A percentile compares a stretch with the other conserved stretches of the same genome.
Evolutionary conservation across 2,329 filamentous ascomycete species (phyloP).

Genomic region (Alternaria panax): DNA sequence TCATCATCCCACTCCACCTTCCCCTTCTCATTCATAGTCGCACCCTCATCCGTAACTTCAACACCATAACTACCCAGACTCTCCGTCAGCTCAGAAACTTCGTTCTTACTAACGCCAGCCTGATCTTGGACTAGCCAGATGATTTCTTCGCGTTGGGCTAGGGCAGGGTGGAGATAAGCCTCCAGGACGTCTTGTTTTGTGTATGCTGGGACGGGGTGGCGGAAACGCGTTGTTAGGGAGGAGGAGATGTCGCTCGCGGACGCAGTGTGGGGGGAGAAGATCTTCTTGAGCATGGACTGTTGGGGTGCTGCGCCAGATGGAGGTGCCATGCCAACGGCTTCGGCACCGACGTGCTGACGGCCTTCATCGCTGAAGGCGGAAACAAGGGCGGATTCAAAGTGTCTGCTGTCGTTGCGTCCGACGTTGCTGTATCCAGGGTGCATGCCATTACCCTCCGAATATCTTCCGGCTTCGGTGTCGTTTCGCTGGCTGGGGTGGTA

Average conservation of each 20-base stretch:
- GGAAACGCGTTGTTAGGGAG: constrained; percentile 14
- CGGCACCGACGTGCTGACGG: background rate
- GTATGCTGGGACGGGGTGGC: constrained; percentile 16
- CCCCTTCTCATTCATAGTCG: constrained; percentile 55
- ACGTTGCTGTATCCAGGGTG: constrained; percentile 3
- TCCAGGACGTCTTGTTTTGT: constrained; percentile 20
- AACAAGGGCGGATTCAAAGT: constrained; percentile 4
- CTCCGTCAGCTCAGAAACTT: constrained; percentile 51
- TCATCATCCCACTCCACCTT: constrained; percentile 50
- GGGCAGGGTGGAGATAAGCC: constrained; percentile 24
- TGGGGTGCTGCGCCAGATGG: background rate
- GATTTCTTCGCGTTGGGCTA: constrained; percentile 15
- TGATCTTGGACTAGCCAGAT: constrained; percentile 41
- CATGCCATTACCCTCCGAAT: constrained; percentile 21
- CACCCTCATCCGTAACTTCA: constrained; percentile 54
- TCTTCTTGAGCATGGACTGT: constrained; percentile 8
- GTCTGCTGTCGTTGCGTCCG: background rate
- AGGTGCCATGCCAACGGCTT: constrained; percentile 7
- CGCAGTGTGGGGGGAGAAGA: constrained; percentile 14
- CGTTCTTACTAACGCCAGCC: constrained; percentile 52
- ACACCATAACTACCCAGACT: constrained; percentile 41
- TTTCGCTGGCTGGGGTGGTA: constrained; percentile 27
- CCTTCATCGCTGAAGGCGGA: constrained; percentile 4
- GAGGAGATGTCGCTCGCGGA: constrained; percentile 19
- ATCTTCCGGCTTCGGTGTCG: constrained; percentile 24